These are phyloP conservation scores for Aspergillus carbonarius DNA, from an alignment of 2,329 filamentous ascomycete genomes.

Conservation along the genomic window DNA sequence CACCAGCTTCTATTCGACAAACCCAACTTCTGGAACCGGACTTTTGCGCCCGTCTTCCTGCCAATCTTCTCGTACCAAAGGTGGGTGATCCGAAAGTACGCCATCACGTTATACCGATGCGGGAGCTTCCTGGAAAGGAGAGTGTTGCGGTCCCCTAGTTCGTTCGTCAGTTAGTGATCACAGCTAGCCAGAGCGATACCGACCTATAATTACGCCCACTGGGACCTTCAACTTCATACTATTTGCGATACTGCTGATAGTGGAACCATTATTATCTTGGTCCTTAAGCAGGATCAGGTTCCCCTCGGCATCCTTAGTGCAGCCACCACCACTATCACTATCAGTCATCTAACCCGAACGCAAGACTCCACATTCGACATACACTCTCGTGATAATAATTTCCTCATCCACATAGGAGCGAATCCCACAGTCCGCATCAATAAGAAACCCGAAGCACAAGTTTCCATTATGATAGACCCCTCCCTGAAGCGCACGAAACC, in stretches of 20 bases:
- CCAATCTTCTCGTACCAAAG: constrained; percentile 64
- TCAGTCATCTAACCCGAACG: constrained; percentile 15
- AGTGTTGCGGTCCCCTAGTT: constrained; percentile 52
- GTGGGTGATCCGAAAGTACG: constrained; percentile 66
- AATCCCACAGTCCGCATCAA: constrained; percentile 55
- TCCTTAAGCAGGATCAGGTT: constrained; percentile 50
- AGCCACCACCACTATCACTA: constrained; percentile 53
- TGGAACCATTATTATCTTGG: constrained; percentile 37
- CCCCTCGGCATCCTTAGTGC: constrained; percentile 47
- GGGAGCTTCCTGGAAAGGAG: constrained; percentile 52
- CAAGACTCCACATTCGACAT: constrained; percentile 27
- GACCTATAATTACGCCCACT: constrained; percentile 58
- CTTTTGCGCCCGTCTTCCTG: constrained; percentile 50
- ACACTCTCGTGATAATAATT: constrained; percentile 64
- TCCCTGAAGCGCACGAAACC: constrained; percentile 62
- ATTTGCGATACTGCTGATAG: constrained; percentile 45
- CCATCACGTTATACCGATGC: constrained; percentile 64
- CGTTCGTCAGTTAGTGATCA: constrained; percentile 20
- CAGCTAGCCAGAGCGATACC: constrained; percentile 12
- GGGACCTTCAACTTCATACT: constrained; percentile 50
- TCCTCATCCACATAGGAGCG: constrained; percentile 61
- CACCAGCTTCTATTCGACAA: constrained; percentile 59
- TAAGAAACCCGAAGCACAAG: constrained; percentile 57
- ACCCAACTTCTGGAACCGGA: constrained; percentile 66
- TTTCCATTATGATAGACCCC: constrained; percentile 55